These are phyloP conservation scores for Phaffomyces opuntiae DNA, from an alignment of 805 yeast species.

Conservation along the genomic window DNA sequence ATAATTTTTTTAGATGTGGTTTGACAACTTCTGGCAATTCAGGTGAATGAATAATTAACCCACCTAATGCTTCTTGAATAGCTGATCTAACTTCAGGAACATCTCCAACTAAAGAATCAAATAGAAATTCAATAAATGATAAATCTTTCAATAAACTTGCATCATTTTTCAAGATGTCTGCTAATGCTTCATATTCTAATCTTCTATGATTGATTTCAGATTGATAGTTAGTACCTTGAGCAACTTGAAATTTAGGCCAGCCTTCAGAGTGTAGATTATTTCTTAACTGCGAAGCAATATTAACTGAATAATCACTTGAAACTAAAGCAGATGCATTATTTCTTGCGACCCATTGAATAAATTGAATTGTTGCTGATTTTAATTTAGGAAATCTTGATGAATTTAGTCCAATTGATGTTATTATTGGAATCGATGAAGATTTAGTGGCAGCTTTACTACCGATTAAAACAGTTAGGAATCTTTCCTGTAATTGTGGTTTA, in stretches of 20 bases:
- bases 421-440: slow-evolving; percentile 33
- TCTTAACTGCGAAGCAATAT: slow-evolving; percentile 47
- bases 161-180: slow-evolving; percentile 49
- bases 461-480: slow-evolving; percentile 40
- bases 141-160: slow-evolving; percentile 38
- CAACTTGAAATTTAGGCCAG: slow-evolving; percentile 45
- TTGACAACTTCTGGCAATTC: slow-evolving; percentile 33
- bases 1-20: slow-evolving; percentile 32
- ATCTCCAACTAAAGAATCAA: slow-evolving; percentile 65
- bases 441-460: slow-evolving; percentile 48
- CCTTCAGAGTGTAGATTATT: slow-evolving; percentile 48
- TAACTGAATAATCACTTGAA: slow-evolving; percentile 27
- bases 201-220: slow-evolving; percentile 40
- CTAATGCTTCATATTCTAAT: slow-evolving; percentile 72
- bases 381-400: slow-evolving; percentile 42
- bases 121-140: slow-evolving; percentile 54
- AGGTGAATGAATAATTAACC: slow-evolving; percentile 44
- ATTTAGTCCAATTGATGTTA: slow-evolving; percentile 54
- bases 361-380: slow-evolving; percentile 51
- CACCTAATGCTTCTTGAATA: slow-evolving; percentile 64
- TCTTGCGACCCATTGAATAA: slow-evolving; percentile 54
- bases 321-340: slow-evolving; percentile 16
- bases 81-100: slow-evolving; percentile 52
- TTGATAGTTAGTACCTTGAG: slow-evolving; percentile 31
- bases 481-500: slow-evolving; percentile 45